phyloP scores from a whole-genome alignment of 176 grass and related monocot species.

The Carex parvula region DNA sequence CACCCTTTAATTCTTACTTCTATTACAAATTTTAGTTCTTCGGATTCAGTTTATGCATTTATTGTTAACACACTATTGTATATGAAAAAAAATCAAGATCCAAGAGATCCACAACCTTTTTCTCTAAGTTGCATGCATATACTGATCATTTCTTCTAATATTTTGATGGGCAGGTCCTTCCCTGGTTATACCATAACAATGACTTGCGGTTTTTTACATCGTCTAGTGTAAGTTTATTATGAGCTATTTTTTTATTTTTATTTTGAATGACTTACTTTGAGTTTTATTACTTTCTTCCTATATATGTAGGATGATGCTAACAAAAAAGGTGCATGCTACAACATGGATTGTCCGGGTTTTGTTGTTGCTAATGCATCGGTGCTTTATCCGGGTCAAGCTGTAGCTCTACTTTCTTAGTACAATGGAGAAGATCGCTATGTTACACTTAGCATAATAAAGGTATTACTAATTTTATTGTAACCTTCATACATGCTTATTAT shows the following conservation, averaged over 20 bases:
- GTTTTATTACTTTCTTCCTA: background rate
- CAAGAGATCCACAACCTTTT: too few species aligned
- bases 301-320: background rate
- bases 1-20: too few species aligned
- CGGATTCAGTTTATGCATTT: too few species aligned
- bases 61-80: too few species aligned
- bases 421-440: background rate
- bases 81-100: background rate
- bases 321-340: background rate
- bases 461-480: too few species aligned
- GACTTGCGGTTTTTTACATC: background rate
- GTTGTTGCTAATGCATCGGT: background rate
- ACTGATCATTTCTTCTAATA: background rate
- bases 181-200: background rate
- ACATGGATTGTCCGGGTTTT: background rate
- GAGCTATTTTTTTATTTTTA: too few species aligned
- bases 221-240: background rate
- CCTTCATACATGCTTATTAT: too few species aligned
- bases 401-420: background rate
- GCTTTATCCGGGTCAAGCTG: background rate
- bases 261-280: too few species aligned
- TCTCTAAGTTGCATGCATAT: too few species aligned
- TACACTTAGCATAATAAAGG: background rate
- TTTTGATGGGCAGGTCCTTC: background rate
- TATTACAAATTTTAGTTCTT: too few species aligned